These are phyloP conservation scores for Trametes sanguinea DNA, from an alignment of 768 basidiomycete genomes.

Conservation along the genomic window DNA sequence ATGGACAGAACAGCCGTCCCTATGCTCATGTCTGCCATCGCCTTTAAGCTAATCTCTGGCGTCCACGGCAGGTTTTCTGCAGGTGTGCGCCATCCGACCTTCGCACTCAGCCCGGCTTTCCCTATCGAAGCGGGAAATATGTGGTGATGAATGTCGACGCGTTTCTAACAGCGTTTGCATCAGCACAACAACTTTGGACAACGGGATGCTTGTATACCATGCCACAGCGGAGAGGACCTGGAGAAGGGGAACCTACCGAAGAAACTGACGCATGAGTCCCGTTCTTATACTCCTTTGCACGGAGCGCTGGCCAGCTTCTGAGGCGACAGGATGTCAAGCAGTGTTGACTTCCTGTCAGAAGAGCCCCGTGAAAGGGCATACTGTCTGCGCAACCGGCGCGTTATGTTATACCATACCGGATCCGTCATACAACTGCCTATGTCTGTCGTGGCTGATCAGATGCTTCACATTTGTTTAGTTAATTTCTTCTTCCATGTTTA, in stretches of 20 bases:
- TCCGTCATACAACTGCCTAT: not conserved
- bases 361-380: not conserved
- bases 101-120: slow-evolving; percentile 47
- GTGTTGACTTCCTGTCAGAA: not conserved
- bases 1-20: slow-evolving; percentile 67
- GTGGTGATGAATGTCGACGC: slow-evolving; percentile 78
- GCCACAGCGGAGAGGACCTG: too few relatives aligned
- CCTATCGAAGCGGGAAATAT: slow-evolving; percentile 56
- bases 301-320: not conserved
- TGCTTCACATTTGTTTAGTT: not conserved
- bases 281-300: not conserved
- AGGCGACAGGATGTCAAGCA: not conserved
- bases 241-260: too few relatives aligned
- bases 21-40: slow-evolving; percentile 62
- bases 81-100: slow-evolving; percentile 65
- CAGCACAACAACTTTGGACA: not conserved
- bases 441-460: not conserved
- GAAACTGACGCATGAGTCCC: not conserved
- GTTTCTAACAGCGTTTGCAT: not conserved
- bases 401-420: not conserved
- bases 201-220: not conserved
- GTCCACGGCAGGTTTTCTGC: slow-evolving; percentile 67
- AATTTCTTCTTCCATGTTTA: not conserved
- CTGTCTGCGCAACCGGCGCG: too few relatives aligned
- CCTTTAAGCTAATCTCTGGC: slow-evolving; percentile 54